These are phyloP conservation scores for Gelatoporia subvermispora DNA, from an alignment of 768 basidiomycete genomes.

Conservation along the genomic window DNA sequence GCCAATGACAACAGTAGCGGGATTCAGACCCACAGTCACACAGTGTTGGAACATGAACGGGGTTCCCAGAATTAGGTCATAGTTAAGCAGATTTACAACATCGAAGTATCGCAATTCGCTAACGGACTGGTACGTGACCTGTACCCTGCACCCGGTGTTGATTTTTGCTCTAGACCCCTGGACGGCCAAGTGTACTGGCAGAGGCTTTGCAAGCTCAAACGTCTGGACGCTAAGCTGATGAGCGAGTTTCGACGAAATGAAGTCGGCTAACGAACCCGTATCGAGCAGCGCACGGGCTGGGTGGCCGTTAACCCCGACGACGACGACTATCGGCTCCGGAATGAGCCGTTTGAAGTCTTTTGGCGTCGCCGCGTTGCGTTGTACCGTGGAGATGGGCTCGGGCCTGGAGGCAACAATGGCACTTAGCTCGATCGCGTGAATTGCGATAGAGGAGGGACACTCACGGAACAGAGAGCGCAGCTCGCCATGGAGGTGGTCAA, in stretches of 20 bases:
- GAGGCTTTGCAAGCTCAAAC: slow-evolving; percentile 23
- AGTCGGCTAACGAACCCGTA: slow-evolving; percentile 36
- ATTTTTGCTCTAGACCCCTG: slow-evolving; percentile 37
- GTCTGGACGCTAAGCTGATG: slow-evolving; percentile 31
- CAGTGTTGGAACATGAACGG: slow-evolving; percentile 26
- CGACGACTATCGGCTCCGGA: slow-evolving; percentile 31
- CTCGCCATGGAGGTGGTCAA: too few species aligned
- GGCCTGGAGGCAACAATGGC: background rate
- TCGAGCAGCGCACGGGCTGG: slow-evolving; percentile 32
- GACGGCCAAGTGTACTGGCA: slow-evolving; percentile 35
- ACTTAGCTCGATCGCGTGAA: background rate
- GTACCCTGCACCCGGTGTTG: slow-evolving; percentile 20
- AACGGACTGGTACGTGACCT: slow-evolving; percentile 32
- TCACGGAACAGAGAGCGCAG: too few species aligned
- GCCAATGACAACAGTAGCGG: slow-evolving; percentile 13
- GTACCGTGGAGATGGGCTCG: background rate
- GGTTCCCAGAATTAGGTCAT: slow-evolving; percentile 28
- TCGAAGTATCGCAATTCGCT: slow-evolving; percentile 21
- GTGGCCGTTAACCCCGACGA: slow-evolving; percentile 28
- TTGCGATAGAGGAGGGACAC: too few species aligned
- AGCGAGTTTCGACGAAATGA: slow-evolving; percentile 32
- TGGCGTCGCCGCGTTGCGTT: slow-evolving; percentile 10
- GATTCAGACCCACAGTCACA: slow-evolving; percentile 17
- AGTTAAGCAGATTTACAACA: slow-evolving; percentile 21
- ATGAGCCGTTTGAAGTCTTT: slow-evolving; percentile 12